A percentile compares a stretch with the other conserved stretches of the same genome.
Conservation (phyloP, 139 green algal genomes). For the Chlorella sp. region DNA sequence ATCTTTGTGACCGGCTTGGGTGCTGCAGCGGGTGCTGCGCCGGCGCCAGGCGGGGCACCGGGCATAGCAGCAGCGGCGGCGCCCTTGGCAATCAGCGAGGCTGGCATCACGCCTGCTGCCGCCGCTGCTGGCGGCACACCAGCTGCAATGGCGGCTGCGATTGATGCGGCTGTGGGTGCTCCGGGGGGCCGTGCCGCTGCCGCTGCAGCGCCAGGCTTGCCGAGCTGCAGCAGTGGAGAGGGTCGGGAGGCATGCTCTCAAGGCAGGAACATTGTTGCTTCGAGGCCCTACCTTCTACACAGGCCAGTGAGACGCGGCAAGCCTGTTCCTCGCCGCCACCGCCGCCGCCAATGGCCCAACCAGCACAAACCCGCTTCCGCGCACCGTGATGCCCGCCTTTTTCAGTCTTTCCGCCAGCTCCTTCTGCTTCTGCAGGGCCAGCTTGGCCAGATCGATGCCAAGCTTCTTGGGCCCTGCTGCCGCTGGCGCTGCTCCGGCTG, state of each 20-base stretch:
- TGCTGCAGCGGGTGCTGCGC: neutral
- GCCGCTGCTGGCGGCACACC: neutral
- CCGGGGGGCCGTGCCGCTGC: neutral
- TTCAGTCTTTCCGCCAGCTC: constrained; percentile 48
- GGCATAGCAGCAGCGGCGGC: neutral
- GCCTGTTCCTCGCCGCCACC: neutral
- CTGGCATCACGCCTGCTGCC: neutral
- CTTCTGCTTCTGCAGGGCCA: constrained; percentile 48
- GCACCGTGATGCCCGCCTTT: constrained; percentile 31
- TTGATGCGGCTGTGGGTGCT: neutral
- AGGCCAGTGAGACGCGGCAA: too few relatives aligned
- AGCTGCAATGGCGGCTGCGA: neutral
- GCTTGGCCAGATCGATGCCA: constrained; percentile 43
- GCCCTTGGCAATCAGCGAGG: neutral
- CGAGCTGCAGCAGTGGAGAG: neutral
- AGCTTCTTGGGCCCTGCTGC: constrained; percentile 4
- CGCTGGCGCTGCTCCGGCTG: neutral
- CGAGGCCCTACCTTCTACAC: too few relatives aligned
- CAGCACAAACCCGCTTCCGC: neutral
- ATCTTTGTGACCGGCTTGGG: constrained; percentile 11
- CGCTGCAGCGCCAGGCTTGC: neutral
- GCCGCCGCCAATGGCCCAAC: neutral
- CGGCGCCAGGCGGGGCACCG: neutral
- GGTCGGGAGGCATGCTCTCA: too few relatives aligned
- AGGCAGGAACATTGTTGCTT: too few relatives aligned